These are phyloP conservation scores for Ophiostoma ips DNA, from an alignment of 2,329 filamentous ascomycete species.

Conservation along the genomic window DNA sequence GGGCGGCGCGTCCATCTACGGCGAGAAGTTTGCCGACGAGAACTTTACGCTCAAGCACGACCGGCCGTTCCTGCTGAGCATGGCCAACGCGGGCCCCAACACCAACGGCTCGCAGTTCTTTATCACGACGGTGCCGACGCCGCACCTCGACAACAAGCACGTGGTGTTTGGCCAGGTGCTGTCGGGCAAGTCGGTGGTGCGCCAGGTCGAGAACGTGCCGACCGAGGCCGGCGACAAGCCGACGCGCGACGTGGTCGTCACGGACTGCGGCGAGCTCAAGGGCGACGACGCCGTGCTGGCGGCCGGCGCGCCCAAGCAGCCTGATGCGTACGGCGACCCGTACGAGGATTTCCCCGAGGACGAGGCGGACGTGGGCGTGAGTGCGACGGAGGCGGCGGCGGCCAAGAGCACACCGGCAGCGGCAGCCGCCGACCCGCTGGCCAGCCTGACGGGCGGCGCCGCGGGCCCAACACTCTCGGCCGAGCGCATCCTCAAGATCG, in stretches of 20 bases:
- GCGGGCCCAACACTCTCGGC: constrained; percentile 42
- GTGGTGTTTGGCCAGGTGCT: constrained; percentile 94
- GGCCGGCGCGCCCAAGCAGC: constrained; percentile 47
- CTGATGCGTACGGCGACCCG: constrained; percentile 73
- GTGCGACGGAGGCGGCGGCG: constrained; percentile 16
- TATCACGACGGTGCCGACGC: constrained; percentile 87
- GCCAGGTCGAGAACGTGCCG: constrained; percentile 74
- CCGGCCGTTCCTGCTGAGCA: constrained; percentile 83
- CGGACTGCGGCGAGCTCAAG: constrained; percentile 73
- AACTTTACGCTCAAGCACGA: constrained; percentile 89
- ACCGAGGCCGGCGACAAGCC: constrained; percentile 71
- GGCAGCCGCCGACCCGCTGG: constrained; percentile 6
- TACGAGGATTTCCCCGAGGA: constrained; percentile 97
- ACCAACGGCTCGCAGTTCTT: constrained; percentile 99
- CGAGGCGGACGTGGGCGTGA: constrained; percentile 30
- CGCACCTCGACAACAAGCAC: constrained; percentile 85
- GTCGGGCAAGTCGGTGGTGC: constrained; percentile 79
- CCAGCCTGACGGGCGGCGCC: constrained; percentile 3
- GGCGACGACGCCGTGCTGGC: constrained; percentile 50
- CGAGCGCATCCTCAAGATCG: constrained; percentile 60
- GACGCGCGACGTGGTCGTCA: constrained; percentile 54
- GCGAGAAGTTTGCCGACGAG: constrained; percentile 93
- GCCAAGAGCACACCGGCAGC: neutral
- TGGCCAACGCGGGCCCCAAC: constrained; percentile 91
- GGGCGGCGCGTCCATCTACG: constrained; percentile 93